These are phyloP conservation scores for Trichoderma citrinoviride DNA, from an alignment of 2,329 filamentous ascomycete genomes.

Conservation along the genomic window DNA sequence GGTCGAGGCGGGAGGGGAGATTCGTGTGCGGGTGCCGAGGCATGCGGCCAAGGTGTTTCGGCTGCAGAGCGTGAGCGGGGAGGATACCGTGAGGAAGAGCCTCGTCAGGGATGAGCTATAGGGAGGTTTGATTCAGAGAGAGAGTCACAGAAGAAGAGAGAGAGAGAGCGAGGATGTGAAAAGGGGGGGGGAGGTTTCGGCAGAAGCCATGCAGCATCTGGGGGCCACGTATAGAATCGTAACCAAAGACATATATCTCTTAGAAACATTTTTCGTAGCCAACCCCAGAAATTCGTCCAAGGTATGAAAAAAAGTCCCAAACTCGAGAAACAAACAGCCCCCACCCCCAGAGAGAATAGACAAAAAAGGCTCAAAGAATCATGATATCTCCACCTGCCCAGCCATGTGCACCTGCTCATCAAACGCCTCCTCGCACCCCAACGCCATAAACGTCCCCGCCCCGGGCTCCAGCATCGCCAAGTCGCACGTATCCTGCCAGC, in stretches of 20 bases:
- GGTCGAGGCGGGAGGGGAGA: not conserved
- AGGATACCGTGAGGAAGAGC: constrained; percentile 3
- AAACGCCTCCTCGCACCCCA: constrained; percentile 14
- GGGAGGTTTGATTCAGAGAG: not conserved
- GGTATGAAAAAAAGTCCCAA: no score
- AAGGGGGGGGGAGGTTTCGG: not conserved
- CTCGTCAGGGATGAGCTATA: constrained; percentile 16
- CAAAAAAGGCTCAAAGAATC: not conserved
- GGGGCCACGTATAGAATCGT: not conserved
- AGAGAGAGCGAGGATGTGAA: not conserved
- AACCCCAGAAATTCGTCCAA: not conserved
- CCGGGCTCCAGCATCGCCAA: constrained; percentile 17
- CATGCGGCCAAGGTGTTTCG: constrained; percentile 19
- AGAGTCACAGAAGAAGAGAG: not conserved
- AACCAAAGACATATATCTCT: constrained; percentile 1
- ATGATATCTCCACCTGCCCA: constrained; percentile 16
- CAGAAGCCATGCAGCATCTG: not conserved
- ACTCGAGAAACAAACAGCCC: no score
- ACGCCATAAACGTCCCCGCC: not conserved
- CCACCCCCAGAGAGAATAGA: not conserved
- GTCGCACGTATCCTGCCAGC: constrained; percentile 18
- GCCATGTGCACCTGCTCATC: constrained; percentile 18
- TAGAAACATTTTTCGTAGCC: not conserved
- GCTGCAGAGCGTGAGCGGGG: constrained; percentile 13
- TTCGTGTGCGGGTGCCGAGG: constrained; percentile 4